phyloP scores from a whole-genome alignment of 169 alveolate genomes.

The Plasmodium gaboni region DNA sequence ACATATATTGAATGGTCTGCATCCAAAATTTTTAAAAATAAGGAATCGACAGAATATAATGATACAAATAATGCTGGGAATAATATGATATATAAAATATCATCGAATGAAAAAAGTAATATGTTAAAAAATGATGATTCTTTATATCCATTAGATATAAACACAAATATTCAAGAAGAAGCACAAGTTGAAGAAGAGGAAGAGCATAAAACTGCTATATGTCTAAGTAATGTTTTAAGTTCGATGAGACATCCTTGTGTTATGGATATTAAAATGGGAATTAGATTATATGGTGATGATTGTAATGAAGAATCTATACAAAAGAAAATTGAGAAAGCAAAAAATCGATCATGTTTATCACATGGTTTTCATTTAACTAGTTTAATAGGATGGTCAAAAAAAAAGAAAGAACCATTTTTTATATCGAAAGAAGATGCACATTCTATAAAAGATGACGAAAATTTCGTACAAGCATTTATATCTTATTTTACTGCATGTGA shows the following conservation, averaged over 20 bases:
- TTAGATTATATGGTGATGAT: conserved; percentile 82
- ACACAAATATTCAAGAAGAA: neutral
- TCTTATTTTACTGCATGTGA: conserved; percentile 76
- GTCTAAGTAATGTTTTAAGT: conserved; percentile 77
- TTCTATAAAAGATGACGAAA: conserved; percentile 68
- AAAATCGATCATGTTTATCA: conserved; percentile 74
- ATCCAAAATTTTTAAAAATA: too few relatives aligned
- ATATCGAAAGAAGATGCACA: conserved; percentile 78
- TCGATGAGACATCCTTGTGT: conserved; percentile 83
- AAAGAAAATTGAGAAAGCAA: conserved; percentile 80
- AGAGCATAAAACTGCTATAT: conserved; percentile 73
- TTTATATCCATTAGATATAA: too few relatives aligned
- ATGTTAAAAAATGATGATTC: too few relatives aligned
- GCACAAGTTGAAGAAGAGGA: neutral
- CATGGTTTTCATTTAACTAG: conserved; percentile 85
- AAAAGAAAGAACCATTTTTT: conserved; percentile 59
- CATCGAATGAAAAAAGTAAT: neutral
- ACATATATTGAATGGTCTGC: too few relatives aligned
- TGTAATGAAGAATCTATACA: conserved; percentile 74
- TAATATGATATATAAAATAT: too few relatives aligned
- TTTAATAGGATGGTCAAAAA: conserved; percentile 79
- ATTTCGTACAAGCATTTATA: conserved; percentile 65
- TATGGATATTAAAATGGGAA: conserved; percentile 85
- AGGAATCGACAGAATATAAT: too few relatives aligned
- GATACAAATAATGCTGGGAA: too few relatives aligned